Conservation (phyloP, 768 basidiomycete genomes). For the Panaeolus papilionaceus region DNA sequence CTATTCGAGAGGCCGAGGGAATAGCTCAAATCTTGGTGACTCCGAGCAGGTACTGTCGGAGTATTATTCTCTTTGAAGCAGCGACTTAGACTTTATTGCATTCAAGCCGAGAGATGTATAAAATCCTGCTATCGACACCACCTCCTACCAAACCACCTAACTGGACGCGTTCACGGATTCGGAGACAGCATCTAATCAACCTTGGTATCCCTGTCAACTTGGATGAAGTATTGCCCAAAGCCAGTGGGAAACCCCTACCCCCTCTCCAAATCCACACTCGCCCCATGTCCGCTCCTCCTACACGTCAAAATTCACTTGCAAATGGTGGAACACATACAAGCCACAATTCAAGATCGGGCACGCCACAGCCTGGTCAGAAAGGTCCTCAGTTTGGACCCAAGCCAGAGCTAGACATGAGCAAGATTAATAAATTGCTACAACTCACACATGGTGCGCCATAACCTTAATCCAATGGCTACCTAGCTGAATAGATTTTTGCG, state of each 20-base stretch:
- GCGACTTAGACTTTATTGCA: slow-evolving; percentile 16
- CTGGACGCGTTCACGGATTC: slow-evolving; percentile 92
- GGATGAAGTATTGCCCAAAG: slow-evolving; percentile 85
- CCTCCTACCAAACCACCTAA: slow-evolving; percentile 86
- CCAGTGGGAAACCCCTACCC: slow-evolving; percentile 71
- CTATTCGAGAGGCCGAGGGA: slow-evolving; percentile 82
- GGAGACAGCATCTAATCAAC: slow-evolving; percentile 88
- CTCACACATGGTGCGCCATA: slow-evolving; percentile 65
- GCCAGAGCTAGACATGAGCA: slow-evolving; percentile 73
- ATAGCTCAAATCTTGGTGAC: slow-evolving; percentile 79
- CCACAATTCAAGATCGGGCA: slow-evolving; percentile 61
- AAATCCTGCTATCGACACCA: slow-evolving; percentile 70
- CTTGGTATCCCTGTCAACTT: slow-evolving; percentile 95
- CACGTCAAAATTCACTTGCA: slow-evolving; percentile 49
- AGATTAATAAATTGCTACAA: slow-evolving; percentile 69
- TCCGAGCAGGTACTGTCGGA: slow-evolving; percentile 66
- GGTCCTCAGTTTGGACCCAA: slow-evolving; percentile 69
- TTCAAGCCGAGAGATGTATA: slow-evolving; percentile 79
- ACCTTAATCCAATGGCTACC: slow-evolving; percentile 9
- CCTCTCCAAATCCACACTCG: slow-evolving; percentile 84
- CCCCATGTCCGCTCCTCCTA: slow-evolving; percentile 82
- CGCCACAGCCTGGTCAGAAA: slow-evolving; percentile 47
- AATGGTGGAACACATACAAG: slow-evolving; percentile 39
- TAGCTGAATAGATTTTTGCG: slow-evolving; percentile 13
- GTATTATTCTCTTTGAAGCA: slow-evolving; percentile 18